Base-by-base conservation (phyloP, 2,329 filamentous ascomycete genomes). In the Delphinella strobiligena region DNA sequence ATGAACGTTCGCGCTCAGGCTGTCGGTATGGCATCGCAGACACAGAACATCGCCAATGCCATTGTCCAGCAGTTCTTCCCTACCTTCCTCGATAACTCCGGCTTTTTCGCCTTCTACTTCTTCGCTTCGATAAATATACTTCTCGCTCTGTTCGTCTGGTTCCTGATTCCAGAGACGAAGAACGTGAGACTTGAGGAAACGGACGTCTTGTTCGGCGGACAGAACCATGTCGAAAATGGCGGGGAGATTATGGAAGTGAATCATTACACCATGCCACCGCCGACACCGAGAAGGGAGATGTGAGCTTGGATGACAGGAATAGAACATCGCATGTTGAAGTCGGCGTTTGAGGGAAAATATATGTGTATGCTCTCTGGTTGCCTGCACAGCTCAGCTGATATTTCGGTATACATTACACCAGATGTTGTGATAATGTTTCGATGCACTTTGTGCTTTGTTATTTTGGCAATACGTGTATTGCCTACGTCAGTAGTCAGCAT, bases 1-100 rank as follows among this genome's bases (percentile, higher is more conserved):
- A 78, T 80, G 72, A 82, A 82, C 56, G 73, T 82, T n/a, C 75
- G 78, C 42, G 75, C 77, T 4, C 78, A 82, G 54, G 78, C 78
- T 27, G 75, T 82, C 11, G 78, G 76, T 40, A 82, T 82, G 78
- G 75, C 68, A 31, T 65, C 64, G 31, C 67, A 67, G 54, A 72
- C 52, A 40, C 63, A 59, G 54, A 71, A 81, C 53, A 71, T 81
- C 38, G 75, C 75, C 54, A 80, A 81, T 56, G 69, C 70, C 42
- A 72, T 81, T 48, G 74, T 81, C 52, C 74, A 80, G 56, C 78
- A 82, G 47, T 81, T 81, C 64, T 81, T 82, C 66, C 78, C 78
- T 10, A 71, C 68, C 10, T 81, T 82, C 62, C 66, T 81, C 12
- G 63, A 69, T 38, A 75, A 79, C 51, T 62, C 63, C 36, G 67